A percentile compares a stretch with the other conserved stretches of the same genome.
Conservation (phyloP, 768 basidiomycete genomes). For the Boletus bicolor region DNA sequence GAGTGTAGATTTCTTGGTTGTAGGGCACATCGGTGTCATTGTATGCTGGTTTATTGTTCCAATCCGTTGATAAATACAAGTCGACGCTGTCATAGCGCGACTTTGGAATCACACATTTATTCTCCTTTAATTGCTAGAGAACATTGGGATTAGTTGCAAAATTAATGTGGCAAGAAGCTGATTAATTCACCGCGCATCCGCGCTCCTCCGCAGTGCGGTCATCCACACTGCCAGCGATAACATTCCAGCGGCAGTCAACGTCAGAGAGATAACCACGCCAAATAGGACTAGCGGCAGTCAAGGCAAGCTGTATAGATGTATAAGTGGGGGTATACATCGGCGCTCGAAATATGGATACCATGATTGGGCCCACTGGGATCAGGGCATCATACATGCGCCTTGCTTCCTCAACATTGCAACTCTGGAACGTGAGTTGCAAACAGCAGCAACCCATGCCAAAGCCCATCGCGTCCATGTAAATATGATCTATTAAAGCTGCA, state of each 20-base stretch:
- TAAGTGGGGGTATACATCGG: background rate
- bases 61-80: conserved; percentile 83
- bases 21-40: conserved; percentile 85
- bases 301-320: conserved; percentile 64
- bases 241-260: conserved; percentile 98
- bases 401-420: conserved; percentile 90
- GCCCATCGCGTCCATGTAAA: conserved; percentile 99
- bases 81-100: conserved; percentile 97
- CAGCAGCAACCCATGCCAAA: conserved; percentile 99
- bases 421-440: conserved; percentile 95
- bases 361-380: conserved; percentile 90
- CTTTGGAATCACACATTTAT: conserved; percentile 83
- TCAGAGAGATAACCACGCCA: conserved; percentile 95
- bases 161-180: conserved; percentile 6
- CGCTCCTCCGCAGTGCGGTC: conserved; percentile 96
- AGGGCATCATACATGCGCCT: conserved; percentile 94
- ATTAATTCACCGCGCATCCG: conserved; percentile 62
- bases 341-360: conserved; percentile 50
- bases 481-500: conserved; percentile 84
- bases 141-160: background rate
- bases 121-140: conserved; percentile 69
- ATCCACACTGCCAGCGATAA: conserved; percentile 97
- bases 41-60: conserved; percentile 89
- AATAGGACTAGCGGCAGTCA: conserved; percentile 91
- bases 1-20: conserved; percentile 68